Conservation (phyloP, 257 asterid genomes). For the Solanum piurae region DNA sequence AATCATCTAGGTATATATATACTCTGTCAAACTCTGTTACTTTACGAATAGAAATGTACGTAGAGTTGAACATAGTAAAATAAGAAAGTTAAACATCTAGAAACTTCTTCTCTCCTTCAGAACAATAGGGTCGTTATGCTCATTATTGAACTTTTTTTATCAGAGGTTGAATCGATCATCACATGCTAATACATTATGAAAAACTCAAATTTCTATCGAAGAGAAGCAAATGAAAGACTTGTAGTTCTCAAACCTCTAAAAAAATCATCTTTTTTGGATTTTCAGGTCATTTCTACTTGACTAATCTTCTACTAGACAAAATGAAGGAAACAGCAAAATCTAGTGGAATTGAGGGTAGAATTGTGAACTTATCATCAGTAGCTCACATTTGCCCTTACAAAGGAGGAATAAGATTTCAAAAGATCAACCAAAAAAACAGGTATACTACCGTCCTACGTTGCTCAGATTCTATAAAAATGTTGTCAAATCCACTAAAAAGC, state of each 20-base stretch:
- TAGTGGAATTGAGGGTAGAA: conserved; percentile 70
- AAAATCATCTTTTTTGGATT: not conserved
- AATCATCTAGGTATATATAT: conserved; percentile 71
- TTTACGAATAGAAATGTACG: not conserved
- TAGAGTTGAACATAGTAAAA: not conserved
- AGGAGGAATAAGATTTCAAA: conserved; percentile 50
- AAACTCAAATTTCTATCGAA: not conserved
- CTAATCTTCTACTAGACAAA: conserved; percentile 74
- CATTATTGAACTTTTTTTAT: not conserved
- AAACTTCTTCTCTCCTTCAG: not conserved
- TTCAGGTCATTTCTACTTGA: conserved; percentile 89
- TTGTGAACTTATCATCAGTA: conserved; percentile 65
- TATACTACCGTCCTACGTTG: not conserved
- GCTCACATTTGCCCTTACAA: conserved; percentile 58
- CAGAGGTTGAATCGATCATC: not conserved
- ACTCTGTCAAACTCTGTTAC: not conserved
- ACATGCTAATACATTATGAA: not conserved
- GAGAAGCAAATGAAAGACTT: not conserved
- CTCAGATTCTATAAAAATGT: not conserved
- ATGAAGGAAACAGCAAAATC: conserved; percentile 72
- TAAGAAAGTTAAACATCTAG: not conserved
- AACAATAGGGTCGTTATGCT: not conserved
- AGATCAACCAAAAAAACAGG: conserved; percentile 50
- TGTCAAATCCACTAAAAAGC: not conserved
- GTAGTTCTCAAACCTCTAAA: not conserved